Evolutionary conservation across 441 rosid species (phyloP).

Genomic region (Populus hybrid): DNA sequence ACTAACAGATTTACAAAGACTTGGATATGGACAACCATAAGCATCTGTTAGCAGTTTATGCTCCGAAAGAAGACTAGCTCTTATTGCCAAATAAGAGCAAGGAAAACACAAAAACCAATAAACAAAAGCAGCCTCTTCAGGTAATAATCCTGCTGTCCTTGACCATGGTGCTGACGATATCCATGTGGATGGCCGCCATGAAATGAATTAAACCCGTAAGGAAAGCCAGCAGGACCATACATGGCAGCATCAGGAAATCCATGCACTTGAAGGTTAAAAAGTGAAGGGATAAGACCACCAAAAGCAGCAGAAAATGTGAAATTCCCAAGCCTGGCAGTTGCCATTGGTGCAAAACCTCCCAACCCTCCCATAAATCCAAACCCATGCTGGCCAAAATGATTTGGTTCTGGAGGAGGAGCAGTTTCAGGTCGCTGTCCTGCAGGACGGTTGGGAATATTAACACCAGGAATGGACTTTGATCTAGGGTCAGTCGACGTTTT

Average conservation of each 20-base stretch:
- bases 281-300: slow-evolving; percentile 86
- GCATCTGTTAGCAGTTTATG: slow-evolving; percentile 16
- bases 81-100: slow-evolving; percentile 61
- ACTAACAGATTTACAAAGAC: slow-evolving; percentile 9
- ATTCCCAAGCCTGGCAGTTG: slow-evolving; percentile 71
- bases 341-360: slow-evolving; percentile 73
- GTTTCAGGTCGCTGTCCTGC: slow-evolving; percentile 88
- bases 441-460: slow-evolving; percentile 75
- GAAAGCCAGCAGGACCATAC: slow-evolving; percentile 71
- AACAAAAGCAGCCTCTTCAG: slow-evolving; percentile 62
- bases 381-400: slow-evolving; percentile 59
- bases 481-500: slow-evolving; percentile 78
- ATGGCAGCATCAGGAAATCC: slow-evolving; percentile 78
- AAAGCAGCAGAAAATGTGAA: slow-evolving; percentile 77
- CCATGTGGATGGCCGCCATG: slow-evolving; percentile 78
- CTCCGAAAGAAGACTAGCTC: slow-evolving; percentile 17
- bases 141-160: slow-evolving; percentile 76
- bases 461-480: slow-evolving; percentile 67
- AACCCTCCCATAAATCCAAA: slow-evolving; percentile 68
- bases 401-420: slow-evolving; percentile 69
- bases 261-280: slow-evolving; percentile 80
- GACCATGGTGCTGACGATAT: slow-evolving; percentile 56
- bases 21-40: slow-evolving; percentile 17
- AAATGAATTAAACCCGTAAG: slow-evolving; percentile 61
- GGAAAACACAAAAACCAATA: slow-evolving; percentile 49